Evolutionary conservation across 1,284 basidiomycete species (phyloP).

Genomic region (Entoloma clypeatum): DNA sequence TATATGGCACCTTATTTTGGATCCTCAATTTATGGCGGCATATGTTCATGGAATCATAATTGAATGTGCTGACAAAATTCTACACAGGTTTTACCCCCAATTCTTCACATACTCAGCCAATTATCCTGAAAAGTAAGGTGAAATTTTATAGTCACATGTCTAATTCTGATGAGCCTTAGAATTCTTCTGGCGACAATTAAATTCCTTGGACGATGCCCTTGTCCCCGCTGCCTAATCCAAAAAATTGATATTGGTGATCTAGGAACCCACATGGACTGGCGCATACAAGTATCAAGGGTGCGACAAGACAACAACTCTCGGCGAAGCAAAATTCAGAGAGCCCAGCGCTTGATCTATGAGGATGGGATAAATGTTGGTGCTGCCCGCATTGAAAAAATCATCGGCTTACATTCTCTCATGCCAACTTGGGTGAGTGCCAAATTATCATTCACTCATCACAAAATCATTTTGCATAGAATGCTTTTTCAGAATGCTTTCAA

Average conservation of each 20-base stretch:
- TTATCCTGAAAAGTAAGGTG: too few species aligned
- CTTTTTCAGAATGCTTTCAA: conserved; percentile 15
- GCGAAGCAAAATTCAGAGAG: neutral
- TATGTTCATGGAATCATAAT: conserved; percentile 25
- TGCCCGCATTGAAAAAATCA: neutral
- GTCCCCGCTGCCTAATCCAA: conserved; percentile 1
- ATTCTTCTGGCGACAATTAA: conserved; percentile 2
- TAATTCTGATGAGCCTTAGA: neutral
- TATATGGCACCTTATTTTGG: conserved; percentile 21
- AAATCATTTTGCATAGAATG: conserved; percentile 15
- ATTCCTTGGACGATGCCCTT: neutral
- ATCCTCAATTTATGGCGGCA: conserved; percentile 24
- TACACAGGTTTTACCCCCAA: conserved; percentile 12
- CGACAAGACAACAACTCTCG: neutral
- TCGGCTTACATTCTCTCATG: conserved; percentile 9
- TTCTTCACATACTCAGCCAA: conserved; percentile 26
- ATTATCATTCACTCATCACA: neutral
- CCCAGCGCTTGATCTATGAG: conserved; percentile 6
- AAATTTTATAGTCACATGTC: too few species aligned
- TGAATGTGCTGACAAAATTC: conserved; percentile 16
- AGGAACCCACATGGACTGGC: conserved; percentile 10
- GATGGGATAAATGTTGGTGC: neutral
- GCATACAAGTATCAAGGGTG: neutral
- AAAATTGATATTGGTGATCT: conserved; percentile 10
- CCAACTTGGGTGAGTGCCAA: conserved; percentile 9